Conservation (phyloP, 345 rosid species). For the Euphorbia lathyris region DNA sequence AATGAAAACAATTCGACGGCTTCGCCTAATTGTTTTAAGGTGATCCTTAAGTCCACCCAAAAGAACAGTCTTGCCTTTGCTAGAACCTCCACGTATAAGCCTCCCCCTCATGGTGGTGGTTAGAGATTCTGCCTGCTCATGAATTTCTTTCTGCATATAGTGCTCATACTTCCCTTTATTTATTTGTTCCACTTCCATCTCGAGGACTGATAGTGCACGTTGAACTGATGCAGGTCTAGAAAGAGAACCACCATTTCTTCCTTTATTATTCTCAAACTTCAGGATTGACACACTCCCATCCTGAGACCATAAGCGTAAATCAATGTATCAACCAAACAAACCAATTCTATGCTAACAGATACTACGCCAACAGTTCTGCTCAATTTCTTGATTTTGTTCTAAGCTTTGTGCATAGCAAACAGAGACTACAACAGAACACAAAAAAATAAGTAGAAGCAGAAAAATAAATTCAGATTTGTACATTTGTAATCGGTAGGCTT, state of each 20-base stretch:
- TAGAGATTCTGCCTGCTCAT: slow-evolving; percentile 94
- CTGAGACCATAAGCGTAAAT: slow-evolving; percentile 37
- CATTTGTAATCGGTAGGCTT: too few relatives aligned
- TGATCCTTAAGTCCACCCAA: slow-evolving; percentile 97
- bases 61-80: slow-evolving; percentile 80
- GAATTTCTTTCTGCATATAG: slow-evolving; percentile 98
- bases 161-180: slow-evolving; percentile 86
- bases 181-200: slow-evolving; percentile 98
- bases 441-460: neutral
- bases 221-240: slow-evolving; percentile 81
- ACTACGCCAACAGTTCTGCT: neutral
- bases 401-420: neutral
- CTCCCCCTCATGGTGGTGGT: slow-evolving; percentile 97
- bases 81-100: slow-evolving; percentile 85
- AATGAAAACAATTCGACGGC: slow-evolving; percentile 84
- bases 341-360: neutral
- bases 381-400: neutral
- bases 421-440: neutral
- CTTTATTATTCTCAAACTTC: slow-evolving; percentile 68
- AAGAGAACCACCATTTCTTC: slow-evolving; percentile 42
- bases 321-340: slow-evolving; percentile 3
- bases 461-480: neutral
- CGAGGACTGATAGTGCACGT: slow-evolving; percentile 90
- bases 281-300: slow-evolving; percentile 84
- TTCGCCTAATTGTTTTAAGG: slow-evolving; percentile 81